Percentiles rank a stretch among this genome's conserved stretches.
Evolutionary conservation across 140 eudicot species (phyloP).

Genomic region (Senecio squalidus): DNA sequence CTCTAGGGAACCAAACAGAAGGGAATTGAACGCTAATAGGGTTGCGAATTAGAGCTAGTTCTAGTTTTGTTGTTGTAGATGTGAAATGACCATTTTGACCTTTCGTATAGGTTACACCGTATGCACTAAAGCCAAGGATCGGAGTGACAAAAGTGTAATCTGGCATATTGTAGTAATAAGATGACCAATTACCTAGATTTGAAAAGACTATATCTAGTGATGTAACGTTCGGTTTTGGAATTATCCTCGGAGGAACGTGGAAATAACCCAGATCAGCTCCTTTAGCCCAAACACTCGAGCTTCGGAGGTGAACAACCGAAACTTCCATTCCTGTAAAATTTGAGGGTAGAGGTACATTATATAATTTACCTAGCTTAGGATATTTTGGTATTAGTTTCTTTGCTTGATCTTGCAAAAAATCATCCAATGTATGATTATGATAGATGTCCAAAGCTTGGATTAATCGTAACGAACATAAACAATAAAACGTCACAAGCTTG

Average conservation of each 20-base stretch:
- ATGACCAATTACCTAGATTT: slow-evolving; percentile 68
- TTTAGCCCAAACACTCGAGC: slow-evolving; percentile 41
- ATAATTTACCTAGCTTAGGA: slow-evolving; percentile 41
- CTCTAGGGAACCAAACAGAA: slow-evolving; percentile 13
- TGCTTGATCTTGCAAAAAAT: slow-evolving; percentile 44
- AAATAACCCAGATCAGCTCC: slow-evolving; percentile 60
- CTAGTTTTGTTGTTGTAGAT: slow-evolving; percentile 14
- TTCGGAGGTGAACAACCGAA: slow-evolving; percentile 47
- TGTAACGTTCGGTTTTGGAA: slow-evolving; percentile 46
- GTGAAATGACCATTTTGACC: slow-evolving; percentile 6
- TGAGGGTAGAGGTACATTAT: slow-evolving; percentile 51
- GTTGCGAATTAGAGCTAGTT: slow-evolving; percentile 20
- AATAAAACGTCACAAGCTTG: slow-evolving; percentile 21
- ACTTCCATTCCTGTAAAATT: slow-evolving; percentile 58
- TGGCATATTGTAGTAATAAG: slow-evolving; percentile 51
- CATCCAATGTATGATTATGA: slow-evolving; percentile 37
- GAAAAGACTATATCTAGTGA: slow-evolving; percentile 56
- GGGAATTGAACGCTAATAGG: slow-evolving; percentile 48
- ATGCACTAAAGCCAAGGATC: slow-evolving; percentile 50
- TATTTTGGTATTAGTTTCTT: slow-evolving; percentile 19
- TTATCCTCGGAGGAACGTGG: slow-evolving; percentile 51
- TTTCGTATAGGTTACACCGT: slow-evolving; percentile 30
- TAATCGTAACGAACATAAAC: slow-evolving; percentile 8
- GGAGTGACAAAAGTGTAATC: slow-evolving; percentile 56
- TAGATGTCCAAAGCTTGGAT: slow-evolving; percentile 21